Evolutionary conservation across 768 basidiomycete genomes (phyloP), one percentile per base, ranked within the genome.

Genomic region (Boletus vinaceobasis): DNA sequence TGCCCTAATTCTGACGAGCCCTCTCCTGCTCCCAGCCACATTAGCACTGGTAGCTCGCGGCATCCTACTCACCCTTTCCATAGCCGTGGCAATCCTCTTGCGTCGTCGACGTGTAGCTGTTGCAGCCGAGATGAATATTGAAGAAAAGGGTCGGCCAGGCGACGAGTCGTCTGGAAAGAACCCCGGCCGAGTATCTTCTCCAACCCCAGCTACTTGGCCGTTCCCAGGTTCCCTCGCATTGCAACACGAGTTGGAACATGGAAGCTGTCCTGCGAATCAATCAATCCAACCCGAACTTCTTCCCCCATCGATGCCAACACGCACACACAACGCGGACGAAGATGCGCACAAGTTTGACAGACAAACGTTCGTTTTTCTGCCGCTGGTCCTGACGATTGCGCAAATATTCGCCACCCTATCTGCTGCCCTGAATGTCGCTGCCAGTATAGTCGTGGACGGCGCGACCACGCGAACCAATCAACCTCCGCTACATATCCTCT

Each of bases 171-270:
- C 53, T 35, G 42, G 27, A 52, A 56, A 50, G 43, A 46, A 42
- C 27, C 48, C 52, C 4, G 50, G 54, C 7, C 59, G 70, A 5
- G 60, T 66, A 33, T 68, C 68, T 23, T 70, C 71, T 35, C 66
- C 69, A 27, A 71, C 69, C 17, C 58, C 52, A 19, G 68, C 52
- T 21, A 71, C 69, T 1, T 72, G 69, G 69, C 69, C 69, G 21
- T 70, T 70, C 48, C 69, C 69, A 9, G 69, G 61, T 47, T 65
- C 66, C 17, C 66, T 71, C 8, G 60, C 61, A 19, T 44, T 58
- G 32, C 64, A 59, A 51, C 42, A 17, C 19, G 43, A 42, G 45
- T 19, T 27, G 13, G 26, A 37, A 17, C 37, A 2, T 27, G 23
- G 19, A 26, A 44, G 27, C 7, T 35, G 35, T 39, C 55, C 54